These are phyloP conservation scores for Nigrospora oryzae DNA, from an alignment of 2,329 filamentous ascomycete genomes.

Conservation along the genomic window DNA sequence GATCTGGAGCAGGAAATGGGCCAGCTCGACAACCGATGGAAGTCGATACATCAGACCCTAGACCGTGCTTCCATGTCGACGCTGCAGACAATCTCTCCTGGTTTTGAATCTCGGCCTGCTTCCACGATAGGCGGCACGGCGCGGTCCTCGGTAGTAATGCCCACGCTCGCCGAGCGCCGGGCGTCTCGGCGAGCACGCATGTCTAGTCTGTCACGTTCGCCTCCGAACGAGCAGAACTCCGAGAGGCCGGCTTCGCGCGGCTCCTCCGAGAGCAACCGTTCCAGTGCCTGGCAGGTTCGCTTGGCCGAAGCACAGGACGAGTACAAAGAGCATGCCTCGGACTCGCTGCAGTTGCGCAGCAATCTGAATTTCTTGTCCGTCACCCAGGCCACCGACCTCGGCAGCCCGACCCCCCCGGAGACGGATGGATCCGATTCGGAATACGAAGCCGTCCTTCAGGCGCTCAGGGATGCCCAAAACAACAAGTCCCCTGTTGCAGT, in stretches of 20 bases:
- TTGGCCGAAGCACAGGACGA: conserved; percentile 36
- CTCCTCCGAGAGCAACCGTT: conserved; percentile 20
- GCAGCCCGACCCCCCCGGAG: conserved; percentile 47
- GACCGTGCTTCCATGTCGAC: conserved; percentile 42
- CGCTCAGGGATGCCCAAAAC: conserved; percentile 2
- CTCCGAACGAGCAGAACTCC: conserved; percentile 14
- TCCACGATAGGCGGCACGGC: conserved; percentile 10
- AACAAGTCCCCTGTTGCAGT: conserved; percentile 3
- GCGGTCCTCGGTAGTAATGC: neutral
- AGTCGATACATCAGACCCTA: conserved; percentile 44
- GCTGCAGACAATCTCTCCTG: conserved; percentile 22
- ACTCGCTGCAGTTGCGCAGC: conserved; percentile 25
- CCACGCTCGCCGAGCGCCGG: conserved; percentile 22
- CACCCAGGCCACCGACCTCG: conserved; percentile 27
- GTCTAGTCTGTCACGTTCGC: conserved; percentile 10
- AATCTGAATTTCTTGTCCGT: conserved; percentile 29
- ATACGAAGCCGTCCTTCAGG: conserved; percentile 10
- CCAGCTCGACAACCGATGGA: conserved; percentile 51
- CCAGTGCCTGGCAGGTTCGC: conserved; percentile 33
- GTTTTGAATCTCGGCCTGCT: conserved; percentile 22
- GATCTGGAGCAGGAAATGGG: conserved; percentile 56
- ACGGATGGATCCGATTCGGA: conserved; percentile 38
- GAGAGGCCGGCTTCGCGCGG: conserved; percentile 19
- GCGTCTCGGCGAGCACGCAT: conserved; percentile 26
- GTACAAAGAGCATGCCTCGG: conserved; percentile 31